phyloP scores from a whole-genome alignment of 202 grass and related monocot species.

The Brachypodium distachyon region DNA sequence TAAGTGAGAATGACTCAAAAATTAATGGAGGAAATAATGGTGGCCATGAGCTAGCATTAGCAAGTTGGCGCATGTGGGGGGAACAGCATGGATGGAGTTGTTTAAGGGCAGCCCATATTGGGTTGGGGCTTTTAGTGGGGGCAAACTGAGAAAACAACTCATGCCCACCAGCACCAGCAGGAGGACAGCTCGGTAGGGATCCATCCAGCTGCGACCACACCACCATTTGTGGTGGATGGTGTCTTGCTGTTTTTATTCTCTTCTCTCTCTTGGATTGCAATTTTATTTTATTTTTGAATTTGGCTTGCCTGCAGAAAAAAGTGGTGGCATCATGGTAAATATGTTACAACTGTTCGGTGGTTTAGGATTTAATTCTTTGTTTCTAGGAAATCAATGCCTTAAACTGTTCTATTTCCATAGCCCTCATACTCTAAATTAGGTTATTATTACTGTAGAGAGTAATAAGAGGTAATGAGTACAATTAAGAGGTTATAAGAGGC shows the following conservation, averaged over 20 bases:
- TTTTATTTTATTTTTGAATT: background rate
- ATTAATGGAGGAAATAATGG: background rate
- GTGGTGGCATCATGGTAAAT: too few species aligned
- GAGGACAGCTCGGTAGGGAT: constrained; percentile 39
- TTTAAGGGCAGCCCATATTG: constrained; percentile 27
- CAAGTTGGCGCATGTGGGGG: constrained; percentile 18
- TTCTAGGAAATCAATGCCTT: too few species aligned
- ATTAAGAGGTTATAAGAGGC: too few species aligned
- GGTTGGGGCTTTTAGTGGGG: constrained; percentile 34
- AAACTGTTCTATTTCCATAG: too few species aligned
- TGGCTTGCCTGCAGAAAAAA: too few species aligned
- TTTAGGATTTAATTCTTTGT: too few species aligned
- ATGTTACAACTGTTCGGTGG: too few species aligned
- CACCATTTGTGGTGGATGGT: constrained; percentile 30
- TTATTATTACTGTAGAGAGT: too few species aligned
- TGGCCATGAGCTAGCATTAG: background rate
- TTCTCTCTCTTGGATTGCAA: background rate
- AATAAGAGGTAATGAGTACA: too few species aligned
- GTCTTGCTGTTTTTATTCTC: constrained; percentile 21
- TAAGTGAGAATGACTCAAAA: too few species aligned
- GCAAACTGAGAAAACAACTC: constrained; percentile 13
- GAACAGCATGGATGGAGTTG: background rate
- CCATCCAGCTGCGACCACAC: constrained; percentile 37
- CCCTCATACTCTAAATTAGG: too few species aligned
- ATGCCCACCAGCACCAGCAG: constrained; percentile 45